Evolutionary conservation across 768 basidiomycete genomes (phyloP).

Genomic region (Phlegmacium glaucopus): DNA sequence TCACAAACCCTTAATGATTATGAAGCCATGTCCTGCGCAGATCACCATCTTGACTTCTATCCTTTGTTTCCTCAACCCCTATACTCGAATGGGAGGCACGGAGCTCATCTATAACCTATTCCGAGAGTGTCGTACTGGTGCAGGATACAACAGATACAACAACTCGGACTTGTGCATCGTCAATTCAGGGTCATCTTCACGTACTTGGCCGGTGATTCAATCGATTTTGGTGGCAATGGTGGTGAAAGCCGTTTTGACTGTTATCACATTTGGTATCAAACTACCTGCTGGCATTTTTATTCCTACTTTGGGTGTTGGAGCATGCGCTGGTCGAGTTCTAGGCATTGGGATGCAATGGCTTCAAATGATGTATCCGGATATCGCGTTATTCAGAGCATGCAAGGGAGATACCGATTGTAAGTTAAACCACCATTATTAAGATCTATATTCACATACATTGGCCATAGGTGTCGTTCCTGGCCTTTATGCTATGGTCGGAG

Average conservation of each 20-base stretch:
- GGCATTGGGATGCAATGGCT: slow-evolving; percentile 80
- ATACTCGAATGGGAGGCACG: slow-evolving; percentile 91
- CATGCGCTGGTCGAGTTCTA: slow-evolving; percentile 85
- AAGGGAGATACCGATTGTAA: slow-evolving; percentile 61
- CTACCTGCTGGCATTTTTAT: slow-evolving; percentile 95
- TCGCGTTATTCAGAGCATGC: slow-evolving; percentile 64
- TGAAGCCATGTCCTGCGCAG: slow-evolving; percentile 30
- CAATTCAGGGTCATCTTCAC: slow-evolving; percentile 50
- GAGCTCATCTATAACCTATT: slow-evolving; percentile 93
- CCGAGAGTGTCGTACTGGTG: slow-evolving; percentile 71
- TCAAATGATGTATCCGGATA: slow-evolving; percentile 59
- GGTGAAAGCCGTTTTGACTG: slow-evolving; percentile 75
- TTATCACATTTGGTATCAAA: slow-evolving; percentile 92
- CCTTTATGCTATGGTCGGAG: slow-evolving; percentile 94
- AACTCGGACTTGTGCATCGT: slow-evolving; percentile 71
- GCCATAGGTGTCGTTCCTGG: slow-evolving; percentile 73
- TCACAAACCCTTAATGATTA: not conserved
- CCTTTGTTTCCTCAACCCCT: slow-evolving; percentile 85
- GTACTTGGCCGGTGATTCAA: slow-evolving; percentile 59
- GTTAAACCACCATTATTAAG: slow-evolving; percentile 10
- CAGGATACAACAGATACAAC: slow-evolving; percentile 47
- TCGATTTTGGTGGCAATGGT: slow-evolving; percentile 75
- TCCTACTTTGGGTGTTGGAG: slow-evolving; percentile 91
- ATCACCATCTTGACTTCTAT: slow-evolving; percentile 75
- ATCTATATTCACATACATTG: not conserved